A percentile compares a stretch with the other conserved stretches of the same genome.
Conservation (phyloP, 345 rosid genomes). For the Citrus sinensis region DNA sequence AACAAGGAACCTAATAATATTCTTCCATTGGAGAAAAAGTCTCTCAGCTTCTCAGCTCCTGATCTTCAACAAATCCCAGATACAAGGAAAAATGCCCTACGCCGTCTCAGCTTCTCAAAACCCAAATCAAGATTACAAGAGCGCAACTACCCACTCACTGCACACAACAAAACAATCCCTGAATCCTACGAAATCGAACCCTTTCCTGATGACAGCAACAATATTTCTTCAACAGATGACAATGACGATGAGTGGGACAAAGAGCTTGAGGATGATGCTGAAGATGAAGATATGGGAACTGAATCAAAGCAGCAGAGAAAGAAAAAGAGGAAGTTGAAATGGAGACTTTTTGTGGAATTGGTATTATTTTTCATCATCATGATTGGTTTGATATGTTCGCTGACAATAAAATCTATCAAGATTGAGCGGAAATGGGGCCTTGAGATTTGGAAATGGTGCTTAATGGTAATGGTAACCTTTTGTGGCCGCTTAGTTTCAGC, state of each 20-base stretch:
- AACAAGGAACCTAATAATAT: neutral
- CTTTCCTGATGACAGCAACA: neutral
- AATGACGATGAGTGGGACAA: constrained; percentile 27
- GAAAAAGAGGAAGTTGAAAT: neutral
- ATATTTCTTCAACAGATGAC: constrained; percentile 2
- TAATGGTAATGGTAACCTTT: constrained; percentile 9
- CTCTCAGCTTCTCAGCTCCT: neutral
- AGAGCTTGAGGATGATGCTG: neutral
- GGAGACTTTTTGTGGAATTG: constrained; percentile 5
- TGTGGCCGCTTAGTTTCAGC: constrained; percentile 25
- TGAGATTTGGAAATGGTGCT: constrained; percentile 11
- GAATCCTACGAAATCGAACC: constrained; percentile 9
- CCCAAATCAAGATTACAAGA: constrained; percentile 50
- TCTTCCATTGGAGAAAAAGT: neutral
- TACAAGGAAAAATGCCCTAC: constrained; percentile 14
- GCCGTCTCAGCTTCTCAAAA: constrained; percentile 38
- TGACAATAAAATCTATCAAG: constrained; percentile 5
- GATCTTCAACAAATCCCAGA: constrained; percentile 7
- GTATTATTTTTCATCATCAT: constrained; percentile 5
- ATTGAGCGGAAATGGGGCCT: neutral
- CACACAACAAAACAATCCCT: constrained; percentile 6
- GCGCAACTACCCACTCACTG: neutral
- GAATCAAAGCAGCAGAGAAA: neutral
- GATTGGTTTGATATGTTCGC: neutral
- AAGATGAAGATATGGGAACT: neutral